Evolutionary conservation across 2,329 filamentous ascomycete genomes (phyloP).

Genomic region (Apiospora kogelbergensis): DNA sequence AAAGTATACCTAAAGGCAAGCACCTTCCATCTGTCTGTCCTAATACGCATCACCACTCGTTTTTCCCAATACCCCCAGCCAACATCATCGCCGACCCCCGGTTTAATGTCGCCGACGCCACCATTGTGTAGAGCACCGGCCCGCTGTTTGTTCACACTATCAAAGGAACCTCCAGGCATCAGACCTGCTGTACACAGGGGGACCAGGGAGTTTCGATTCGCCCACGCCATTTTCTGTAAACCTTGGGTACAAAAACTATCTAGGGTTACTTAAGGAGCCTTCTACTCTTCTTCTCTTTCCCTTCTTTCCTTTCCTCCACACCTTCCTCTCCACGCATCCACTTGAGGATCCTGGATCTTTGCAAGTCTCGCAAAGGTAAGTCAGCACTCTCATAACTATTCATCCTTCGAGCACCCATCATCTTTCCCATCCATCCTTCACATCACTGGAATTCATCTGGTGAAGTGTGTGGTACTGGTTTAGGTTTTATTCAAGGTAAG

Average conservation of each 20-base stretch:
- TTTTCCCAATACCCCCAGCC: neutral
- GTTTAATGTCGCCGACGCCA: neutral
- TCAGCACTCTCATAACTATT: neutral
- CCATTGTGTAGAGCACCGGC: neutral
- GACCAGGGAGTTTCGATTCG: neutral
- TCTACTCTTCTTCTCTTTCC: neutral
- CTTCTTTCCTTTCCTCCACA: slow-evolving; percentile 5
- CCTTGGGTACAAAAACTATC: too few relatives aligned
- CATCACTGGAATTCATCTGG: neutral
- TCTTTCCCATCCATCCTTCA: neutral
- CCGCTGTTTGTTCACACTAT: neutral
- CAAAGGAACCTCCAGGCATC: neutral
- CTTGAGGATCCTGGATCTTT: neutral
- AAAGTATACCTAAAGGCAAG: neutral
- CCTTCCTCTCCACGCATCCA: neutral
- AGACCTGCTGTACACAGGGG: neutral
- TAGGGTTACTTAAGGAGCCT: neutral
- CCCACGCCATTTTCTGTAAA: neutral
- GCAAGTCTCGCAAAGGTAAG: neutral
- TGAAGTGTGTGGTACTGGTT: neutral
- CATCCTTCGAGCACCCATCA: neutral
- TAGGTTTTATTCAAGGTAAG: neutral
- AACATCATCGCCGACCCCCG: neutral
- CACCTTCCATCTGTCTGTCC: neutral
- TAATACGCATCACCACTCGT: neutral